Evolutionary conservation across 805 yeast species (phyloP), one percentile per base, ranked within the genome.

Genomic region (Candida manassasensis): DNA sequence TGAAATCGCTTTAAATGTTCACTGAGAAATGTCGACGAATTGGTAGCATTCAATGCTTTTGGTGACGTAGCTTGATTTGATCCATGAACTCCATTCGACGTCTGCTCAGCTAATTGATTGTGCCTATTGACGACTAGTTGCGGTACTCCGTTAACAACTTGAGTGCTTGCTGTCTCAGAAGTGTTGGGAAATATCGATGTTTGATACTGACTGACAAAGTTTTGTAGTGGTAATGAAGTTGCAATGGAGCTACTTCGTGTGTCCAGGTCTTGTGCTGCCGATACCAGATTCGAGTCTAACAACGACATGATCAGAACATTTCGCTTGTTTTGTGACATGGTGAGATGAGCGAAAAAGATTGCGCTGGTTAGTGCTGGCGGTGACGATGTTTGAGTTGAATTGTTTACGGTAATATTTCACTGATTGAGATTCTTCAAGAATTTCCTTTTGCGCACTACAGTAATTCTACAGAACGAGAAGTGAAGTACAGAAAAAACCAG

Each of bases 291-390:
- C 16, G 49, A 34, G 12, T 43, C 61, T 29, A 62, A 49, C 22
- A 62, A 47, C 21, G 63, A 57, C 32, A 57, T 49, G 29, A 62
- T 62, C 7, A 67, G 50, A 6, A 62, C 66, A 47, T 60, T 59
- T 15, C 55, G 48, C 30, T 51, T 54, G 22, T 30, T 29, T 10
- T 29, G 39, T n/a, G 49, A 35, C 57, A 50, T 41, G 27, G 10
- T 34, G 12, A 9, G 15, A 8, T 6, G 12, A 4, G 19, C 11
- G 16, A 17, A 18, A 10, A 27, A n/a, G 16, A 27, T 27, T 27
- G 30, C 17, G n/a, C n/a, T n/a, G n/a, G n/a, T n/a, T n/a, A n/a
- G n/a, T n/a, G n/a, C n/a, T n/a, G n/a, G n/a, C n/a, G n/a, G n/a
- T n/a, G n/a, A n/a, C n/a, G n/a, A n/a, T n/a, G n/a, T n/a, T n/a